Evolutionary conservation across 768 basidiomycete genomes (phyloP), one percentile per base, ranked within the genome.

Genomic region (Xanthoconium purpureum): DNA sequence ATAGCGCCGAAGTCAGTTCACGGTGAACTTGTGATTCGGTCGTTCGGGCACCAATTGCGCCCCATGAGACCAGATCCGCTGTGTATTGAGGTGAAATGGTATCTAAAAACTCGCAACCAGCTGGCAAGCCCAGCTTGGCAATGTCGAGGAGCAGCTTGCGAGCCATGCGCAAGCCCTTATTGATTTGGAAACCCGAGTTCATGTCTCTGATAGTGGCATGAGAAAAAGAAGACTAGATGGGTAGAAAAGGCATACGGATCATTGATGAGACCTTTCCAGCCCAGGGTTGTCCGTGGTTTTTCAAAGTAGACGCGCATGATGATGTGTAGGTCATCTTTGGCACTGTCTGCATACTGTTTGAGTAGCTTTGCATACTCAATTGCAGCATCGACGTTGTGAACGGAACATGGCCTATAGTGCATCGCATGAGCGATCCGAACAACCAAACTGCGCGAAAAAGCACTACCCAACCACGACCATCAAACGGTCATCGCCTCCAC

Each of bases 291-390:
- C 32, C 96, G 81, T 2, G 88, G 88, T 66, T 98, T 98, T 66
- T 98, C 96, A 68, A 98, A 99, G 78, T 99, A 98, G 63, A 98
- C 94, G 29, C 94, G 88, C 96, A 98, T 98, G 63, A 98, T 79
- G 66, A 99, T 97, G 72, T 89, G 81, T 33, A 99, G 80, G 63
- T 98, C 97, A 12, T 91, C 87, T 66, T 84, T 84, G 44, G 89
- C 84, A 12, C 73, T 73, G 37, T 94, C 87, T 7, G 94, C 90
- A 67, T 98, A 98, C 37, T 76, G 81, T 56, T 80, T 82, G 44
- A 98, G 80, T 48, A 87, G 78, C 52, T 80, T 81, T 30, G 94
- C 96, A 68, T 98, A 97, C 66, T 91, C 91, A 30, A 91, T 68
- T 10, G 93, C 95, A 37, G 91, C 85, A 42, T 89, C 84, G 49